These are phyloP conservation scores for Lecanoromycetidae sp. DNA, from an alignment of 2,329 filamentous ascomycete species.

Conservation along the genomic window DNA sequence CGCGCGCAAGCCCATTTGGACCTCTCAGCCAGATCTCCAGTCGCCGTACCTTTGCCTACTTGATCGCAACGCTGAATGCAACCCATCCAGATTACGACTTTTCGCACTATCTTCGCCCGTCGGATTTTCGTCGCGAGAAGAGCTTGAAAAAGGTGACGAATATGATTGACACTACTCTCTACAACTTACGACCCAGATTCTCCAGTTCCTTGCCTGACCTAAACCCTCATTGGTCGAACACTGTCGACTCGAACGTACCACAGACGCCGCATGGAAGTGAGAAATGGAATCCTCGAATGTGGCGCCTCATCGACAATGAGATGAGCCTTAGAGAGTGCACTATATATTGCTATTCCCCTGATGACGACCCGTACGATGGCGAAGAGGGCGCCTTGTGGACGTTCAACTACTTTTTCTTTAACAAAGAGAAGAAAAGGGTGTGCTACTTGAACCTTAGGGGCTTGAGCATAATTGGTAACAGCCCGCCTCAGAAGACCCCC, in stretches of 20 bases:
- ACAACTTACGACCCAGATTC: constrained; percentile 63
- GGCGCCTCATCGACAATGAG: constrained; percentile 84
- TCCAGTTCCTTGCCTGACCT: constrained; percentile 26
- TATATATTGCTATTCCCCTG: constrained; percentile 78
- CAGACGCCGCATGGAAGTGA: constrained; percentile 39
- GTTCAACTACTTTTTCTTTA: constrained; percentile 96
- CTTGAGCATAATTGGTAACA: constrained; percentile 58
- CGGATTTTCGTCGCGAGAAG: constrained; percentile 78
- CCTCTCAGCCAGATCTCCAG: constrained; percentile 77
- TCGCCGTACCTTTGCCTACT: constrained; percentile 83
- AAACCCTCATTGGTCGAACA: constrained; percentile 16
- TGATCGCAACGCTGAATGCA: constrained; percentile 93
- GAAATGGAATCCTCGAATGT: constrained; percentile 80
- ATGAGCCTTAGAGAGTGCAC: constrained; percentile 85
- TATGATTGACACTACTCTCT: constrained; percentile 74
- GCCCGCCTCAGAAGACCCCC: constrained; percentile 37
- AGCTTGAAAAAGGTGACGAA: constrained; percentile 72
- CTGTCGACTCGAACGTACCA: constrained; percentile 26
- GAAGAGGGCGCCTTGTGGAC: constrained; percentile 93
- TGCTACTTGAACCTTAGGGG: constrained; percentile 87
- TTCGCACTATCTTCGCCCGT: constrained; percentile 75
- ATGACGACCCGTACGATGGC: constrained; percentile 80
- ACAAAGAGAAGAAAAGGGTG: constrained; percentile 79
- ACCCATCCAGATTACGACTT: constrained; percentile 97
- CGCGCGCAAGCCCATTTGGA: constrained; percentile 82